Evolutionary conservation across 108 stramenopile genomes (phyloP), one percentile per base, ranked within the genome.

Genomic region (Skeletonema potamos): DNA sequence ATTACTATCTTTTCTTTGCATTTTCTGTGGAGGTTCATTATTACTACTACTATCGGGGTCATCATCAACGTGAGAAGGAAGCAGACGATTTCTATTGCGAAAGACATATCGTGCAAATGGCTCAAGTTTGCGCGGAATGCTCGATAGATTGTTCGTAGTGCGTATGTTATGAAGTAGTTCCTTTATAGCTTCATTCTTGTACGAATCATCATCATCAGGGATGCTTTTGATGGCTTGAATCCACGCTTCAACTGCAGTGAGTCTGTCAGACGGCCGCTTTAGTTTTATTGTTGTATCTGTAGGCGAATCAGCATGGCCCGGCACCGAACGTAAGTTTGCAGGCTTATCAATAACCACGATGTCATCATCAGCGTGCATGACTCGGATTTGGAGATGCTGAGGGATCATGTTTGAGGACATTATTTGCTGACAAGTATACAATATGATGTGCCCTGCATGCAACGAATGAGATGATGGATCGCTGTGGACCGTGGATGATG

Each of bases 291-390:
- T 68, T 5, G 32, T 37, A 22, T 43, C 63, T 3, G 70, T 29
- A 1, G 84, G 69, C 15, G 62, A 63, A 32, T 77, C 62, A 4
- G 85, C 89, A 73, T 85, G 73, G 6, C 93, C 90, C 12, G 90
- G 90, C 0, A 91, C 89, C 33, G 89, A 89, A 28, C 89, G 82
- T 36, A 94, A 66, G 77, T 87, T 64, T 33, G 70, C 63, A 11
- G 93, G 90, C 56, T 94, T 94, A 26, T 89, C 78, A 20, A 94
- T 81, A 12, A 94, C 89, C 34, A 94, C 63, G 24, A 90, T 76
- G 26, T 68, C 73, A 28, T 84, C 85, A 54, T 91, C 87, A 17
- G 67, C 66, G 57, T 89, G 71, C 6, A 94, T 41, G 33, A 94
- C 61, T 2, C 63, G 48, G 30, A 90, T 90, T 33, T 33, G 30